Evolutionary conservation across 2,329 filamentous ascomycete genomes (phyloP).

Genomic region (Incumbomyces lentus): DNA sequence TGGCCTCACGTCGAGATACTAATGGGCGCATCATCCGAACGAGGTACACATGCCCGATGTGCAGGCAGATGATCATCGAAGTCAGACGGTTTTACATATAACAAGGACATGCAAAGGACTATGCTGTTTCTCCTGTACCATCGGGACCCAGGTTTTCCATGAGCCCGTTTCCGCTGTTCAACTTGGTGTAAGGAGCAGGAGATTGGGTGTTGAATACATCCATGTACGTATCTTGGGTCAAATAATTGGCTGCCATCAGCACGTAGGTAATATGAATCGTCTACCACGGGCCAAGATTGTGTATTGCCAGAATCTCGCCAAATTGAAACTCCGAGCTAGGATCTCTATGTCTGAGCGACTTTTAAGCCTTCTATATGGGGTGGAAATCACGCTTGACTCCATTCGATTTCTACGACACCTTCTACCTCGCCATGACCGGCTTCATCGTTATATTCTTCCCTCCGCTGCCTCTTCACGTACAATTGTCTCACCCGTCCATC

Average conservation of each 20-base stretch:
- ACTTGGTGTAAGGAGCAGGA: too few species aligned
- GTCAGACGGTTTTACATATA: conserved; percentile 1
- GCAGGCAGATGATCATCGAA: conserved; percentile 2
- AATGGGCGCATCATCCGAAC: not conserved
- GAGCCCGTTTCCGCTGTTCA: too few species aligned
- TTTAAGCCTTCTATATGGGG: too few species aligned
- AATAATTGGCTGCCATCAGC: too few species aligned
- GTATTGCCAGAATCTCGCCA: not conserved
- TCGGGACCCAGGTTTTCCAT: too few species aligned
- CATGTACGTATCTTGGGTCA: too few species aligned
- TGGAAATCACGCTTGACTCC: not conserved
- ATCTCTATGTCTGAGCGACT: too few species aligned
- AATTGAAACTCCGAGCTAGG: not conserved
- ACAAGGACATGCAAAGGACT: not conserved
- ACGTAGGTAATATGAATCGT: too few species aligned
- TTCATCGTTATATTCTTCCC: not conserved
- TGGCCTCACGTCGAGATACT: not conserved
- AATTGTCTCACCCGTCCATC: conserved; percentile 43
- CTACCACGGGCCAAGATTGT: too few species aligned
- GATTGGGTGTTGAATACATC: too few species aligned
- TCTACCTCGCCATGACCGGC: not conserved
- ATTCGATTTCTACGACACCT: conserved; percentile 4
- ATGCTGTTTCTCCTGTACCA: too few species aligned
- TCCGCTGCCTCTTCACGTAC: conserved; percentile 34
- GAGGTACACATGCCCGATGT: not conserved